phyloP scores from a whole-genome alignment of 2,329 filamentous ascomycete genomes.

The Calcarisporium arbuscula region DNA sequence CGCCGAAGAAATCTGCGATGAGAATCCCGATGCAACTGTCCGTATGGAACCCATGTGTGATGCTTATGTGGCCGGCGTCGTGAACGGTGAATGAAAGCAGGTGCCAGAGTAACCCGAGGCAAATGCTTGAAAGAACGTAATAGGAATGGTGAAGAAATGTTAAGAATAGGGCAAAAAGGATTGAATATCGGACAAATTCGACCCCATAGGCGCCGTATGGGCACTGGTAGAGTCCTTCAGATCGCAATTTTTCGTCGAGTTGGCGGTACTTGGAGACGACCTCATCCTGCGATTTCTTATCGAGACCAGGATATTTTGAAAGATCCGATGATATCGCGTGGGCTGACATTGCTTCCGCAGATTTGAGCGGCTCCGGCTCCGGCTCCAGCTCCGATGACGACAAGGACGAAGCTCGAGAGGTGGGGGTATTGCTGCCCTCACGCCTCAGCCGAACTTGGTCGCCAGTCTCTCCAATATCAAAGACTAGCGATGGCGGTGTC shows the following conservation, averaged over 20 bases:
- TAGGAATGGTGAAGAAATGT: slow-evolving; percentile 40
- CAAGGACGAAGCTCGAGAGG: too few species aligned
- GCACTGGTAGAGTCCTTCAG: slow-evolving; percentile 53
- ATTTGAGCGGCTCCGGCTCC: too few species aligned
- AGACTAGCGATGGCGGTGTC: too few species aligned
- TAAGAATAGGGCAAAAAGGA: slow-evolving; percentile 44
- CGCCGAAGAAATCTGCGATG: slow-evolving; percentile 59
- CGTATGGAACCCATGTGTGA: slow-evolving; percentile 50
- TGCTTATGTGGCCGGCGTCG: slow-evolving; percentile 58
- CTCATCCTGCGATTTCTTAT: slow-evolving; percentile 30
- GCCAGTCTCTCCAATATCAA: too few species aligned
- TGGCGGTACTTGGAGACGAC: slow-evolving; percentile 50
- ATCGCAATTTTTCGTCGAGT: slow-evolving; percentile 48
- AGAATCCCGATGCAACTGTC: slow-evolving; percentile 58
- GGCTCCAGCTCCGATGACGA: too few species aligned
- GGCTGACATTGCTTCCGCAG: too few species aligned
- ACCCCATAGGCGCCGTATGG: slow-evolving; percentile 51
- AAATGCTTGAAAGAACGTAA: slow-evolving; percentile 51
- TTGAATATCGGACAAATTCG: slow-evolving; percentile 48
- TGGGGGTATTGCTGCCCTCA: too few species aligned
- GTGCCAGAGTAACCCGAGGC: slow-evolving; percentile 46
- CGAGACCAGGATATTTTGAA: slow-evolving; percentile 71
- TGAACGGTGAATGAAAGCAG: slow-evolving; percentile 65
- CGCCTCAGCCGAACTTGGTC: too few species aligned
- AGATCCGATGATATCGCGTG: too few species aligned